Evolutionary conservation across 2,329 filamentous ascomycete species (phyloP), one percentile per base, ranked within the genome.

Genomic region (Penicillium sp.): DNA sequence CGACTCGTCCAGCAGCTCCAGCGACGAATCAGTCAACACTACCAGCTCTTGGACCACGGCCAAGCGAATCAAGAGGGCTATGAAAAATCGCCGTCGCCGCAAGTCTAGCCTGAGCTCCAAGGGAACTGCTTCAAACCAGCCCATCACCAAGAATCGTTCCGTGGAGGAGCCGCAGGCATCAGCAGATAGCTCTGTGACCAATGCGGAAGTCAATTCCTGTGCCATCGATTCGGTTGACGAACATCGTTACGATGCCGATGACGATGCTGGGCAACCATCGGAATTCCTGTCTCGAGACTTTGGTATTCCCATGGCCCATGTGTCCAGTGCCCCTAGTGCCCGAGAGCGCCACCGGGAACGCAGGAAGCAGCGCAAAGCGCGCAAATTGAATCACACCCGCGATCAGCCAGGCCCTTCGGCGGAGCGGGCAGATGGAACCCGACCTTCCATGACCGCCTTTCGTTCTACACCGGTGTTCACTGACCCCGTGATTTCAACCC

Each of bases 81-180:
- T 95, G 59, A 84, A 83, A 50, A 76, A 79, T 40, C 78, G 84
- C 45, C 81, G 81, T 60, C 83, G 81, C 55, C 83, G 87, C 68
- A 94, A 91, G 75, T 90, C 86, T 0, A 91, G 85, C 56, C 75
- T 79, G 32, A 82, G 82, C 60, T 90, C 84, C 25, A 80, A 80
- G 51, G 85, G 56, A 8, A 64, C 62, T 6, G 38, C 36, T 5
- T 45, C 43, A 9, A 35, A 18, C 18, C 43, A 35, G 9, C 29
- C 46, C 1, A 13, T 57, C 18, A 57, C 54, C 24, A 66, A 61
- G 39, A 57, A 52, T n/a, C 48, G 56, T 2, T 46, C 56, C 36
- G 49, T 40, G 4, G 54, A 55, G 11, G 57, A 61, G 35, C 57
- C 55, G 25, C 48, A 53, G 18, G 51, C 44, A 26, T 61, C 63